Conservation (phyloP, 106 monocot species). For the Dioscorea alata region DNA sequence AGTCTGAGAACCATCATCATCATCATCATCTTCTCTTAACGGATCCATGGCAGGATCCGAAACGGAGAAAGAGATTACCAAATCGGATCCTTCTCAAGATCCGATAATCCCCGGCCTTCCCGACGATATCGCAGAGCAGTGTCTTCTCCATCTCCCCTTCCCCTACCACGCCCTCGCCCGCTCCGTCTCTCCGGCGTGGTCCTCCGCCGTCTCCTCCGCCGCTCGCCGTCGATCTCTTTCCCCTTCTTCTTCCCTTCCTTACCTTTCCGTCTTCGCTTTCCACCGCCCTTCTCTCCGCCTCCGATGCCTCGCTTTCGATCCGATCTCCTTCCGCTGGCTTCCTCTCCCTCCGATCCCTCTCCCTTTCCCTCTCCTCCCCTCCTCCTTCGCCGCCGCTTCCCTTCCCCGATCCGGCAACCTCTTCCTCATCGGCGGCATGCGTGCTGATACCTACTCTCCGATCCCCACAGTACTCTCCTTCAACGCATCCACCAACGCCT, state of each 20-base stretch:
- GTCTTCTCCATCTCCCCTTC: slow-evolving; percentile 63
- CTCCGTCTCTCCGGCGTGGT: slow-evolving; percentile 66
- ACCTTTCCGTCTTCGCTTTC: slow-evolving; percentile 55
- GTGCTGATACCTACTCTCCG: slow-evolving; percentile 19
- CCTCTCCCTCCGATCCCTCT: slow-evolving; percentile 37
- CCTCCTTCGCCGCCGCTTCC: slow-evolving; percentile 36
- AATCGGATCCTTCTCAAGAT: not conserved
- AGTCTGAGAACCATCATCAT: too few species aligned
- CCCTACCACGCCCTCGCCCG: slow-evolving; percentile 43
- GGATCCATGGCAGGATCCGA: too few species aligned
- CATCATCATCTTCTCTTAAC: too few species aligned
- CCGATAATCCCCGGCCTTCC: slow-evolving; percentile 61
- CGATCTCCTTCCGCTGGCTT: slow-evolving; percentile 34
- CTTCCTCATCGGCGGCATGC: slow-evolving; percentile 38
- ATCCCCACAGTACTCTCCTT: slow-evolving; percentile 24
- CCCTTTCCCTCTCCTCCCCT: slow-evolving; percentile 13
- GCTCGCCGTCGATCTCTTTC: slow-evolving; percentile 12
- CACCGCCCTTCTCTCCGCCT: slow-evolving; percentile 34
- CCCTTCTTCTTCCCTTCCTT: slow-evolving; percentile 25
- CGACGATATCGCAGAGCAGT: slow-evolving; percentile 69
- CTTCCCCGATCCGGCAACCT: slow-evolving; percentile 31
- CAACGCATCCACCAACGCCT: slow-evolving; percentile 41
- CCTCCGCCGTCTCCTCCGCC: slow-evolving; percentile 31
- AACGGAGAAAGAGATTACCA: too few species aligned
- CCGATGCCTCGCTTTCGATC: slow-evolving; percentile 59